phyloP scores from a whole-genome alignment of 352 stramenopile species.

The Phytophthora pistaciae region DNA sequence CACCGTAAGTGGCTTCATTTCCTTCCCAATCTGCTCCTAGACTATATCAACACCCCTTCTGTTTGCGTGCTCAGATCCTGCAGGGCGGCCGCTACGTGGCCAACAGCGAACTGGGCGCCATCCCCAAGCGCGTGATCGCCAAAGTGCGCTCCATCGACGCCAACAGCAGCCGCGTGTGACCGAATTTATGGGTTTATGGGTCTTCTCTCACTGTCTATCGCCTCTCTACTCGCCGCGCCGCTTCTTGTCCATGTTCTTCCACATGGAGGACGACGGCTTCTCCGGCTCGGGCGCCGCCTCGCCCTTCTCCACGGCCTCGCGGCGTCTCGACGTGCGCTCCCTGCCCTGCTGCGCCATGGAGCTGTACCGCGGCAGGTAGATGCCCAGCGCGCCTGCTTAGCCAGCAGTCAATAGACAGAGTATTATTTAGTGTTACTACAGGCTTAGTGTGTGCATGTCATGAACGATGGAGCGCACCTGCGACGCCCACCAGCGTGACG shows the following conservation, averaged over 20 bases:
- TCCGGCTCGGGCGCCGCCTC: constrained; percentile 1
- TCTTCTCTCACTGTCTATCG: not conserved
- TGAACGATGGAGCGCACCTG: constrained; percentile 18
- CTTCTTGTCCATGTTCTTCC: constrained; percentile 59
- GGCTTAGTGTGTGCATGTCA: too few relatives aligned
- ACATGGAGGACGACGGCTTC: constrained; percentile 51
- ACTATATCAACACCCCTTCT: constrained; percentile 1
- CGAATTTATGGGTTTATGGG: not conserved
- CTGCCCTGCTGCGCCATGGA: constrained; percentile 46
- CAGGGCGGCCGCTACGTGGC: constrained; percentile 47
- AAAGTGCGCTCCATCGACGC: constrained; percentile 52
- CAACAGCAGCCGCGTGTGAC: constrained; percentile 3
- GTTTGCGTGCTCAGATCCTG: constrained; percentile 36
- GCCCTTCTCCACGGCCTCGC: constrained; percentile 20
- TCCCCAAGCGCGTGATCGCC: constrained; percentile 52
- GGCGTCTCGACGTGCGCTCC: constrained; percentile 40
- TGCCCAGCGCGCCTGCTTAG: constrained; percentile 29
- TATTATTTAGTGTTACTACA: not conserved
- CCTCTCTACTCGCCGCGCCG: constrained; percentile 31
- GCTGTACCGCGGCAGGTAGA: constrained; percentile 60
- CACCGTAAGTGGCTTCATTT: constrained; percentile 26
- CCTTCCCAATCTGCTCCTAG: not conserved
- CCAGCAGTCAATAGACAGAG: not conserved
- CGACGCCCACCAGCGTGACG: constrained; percentile 42
- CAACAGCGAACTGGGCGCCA: constrained; percentile 45